A percentile compares a stretch with the other conserved stretches of the same genome.
phyloP scores from a whole-genome alignment of 768 basidiomycete species.

The Obba rivulosa region DNA sequence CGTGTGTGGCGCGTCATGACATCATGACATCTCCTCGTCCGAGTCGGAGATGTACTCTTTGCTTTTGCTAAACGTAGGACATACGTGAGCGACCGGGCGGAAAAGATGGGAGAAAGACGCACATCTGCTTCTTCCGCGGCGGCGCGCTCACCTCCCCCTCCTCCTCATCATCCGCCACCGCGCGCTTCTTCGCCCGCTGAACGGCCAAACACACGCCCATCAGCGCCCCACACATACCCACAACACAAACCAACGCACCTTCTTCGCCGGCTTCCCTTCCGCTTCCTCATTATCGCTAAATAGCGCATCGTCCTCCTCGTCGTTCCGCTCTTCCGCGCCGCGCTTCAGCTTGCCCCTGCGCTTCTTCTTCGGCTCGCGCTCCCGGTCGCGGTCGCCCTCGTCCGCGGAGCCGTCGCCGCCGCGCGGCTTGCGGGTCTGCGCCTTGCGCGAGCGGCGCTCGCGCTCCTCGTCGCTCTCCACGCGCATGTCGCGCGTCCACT shows the following conservation, averaged over 20 bases:
- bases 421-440: slow-evolving; percentile 46
- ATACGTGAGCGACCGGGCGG: slow-evolving; percentile 2
- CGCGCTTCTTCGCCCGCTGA: slow-evolving; percentile 63
- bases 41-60: slow-evolving; percentile 85
- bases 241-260: slow-evolving; percentile 48
- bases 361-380: slow-evolving; percentile 65
- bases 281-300: slow-evolving; percentile 71
- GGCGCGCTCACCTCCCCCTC: slow-evolving; percentile 53
- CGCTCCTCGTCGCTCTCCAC: slow-evolving; percentile 76
- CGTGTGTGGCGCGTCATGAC: too few species aligned
- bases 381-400: slow-evolving; percentile 27
- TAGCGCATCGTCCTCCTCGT: slow-evolving; percentile 57
- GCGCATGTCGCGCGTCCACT: slow-evolving; percentile 67
- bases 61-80: too few species aligned
- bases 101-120: slow-evolving; percentile 23
- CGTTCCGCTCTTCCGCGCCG: slow-evolving; percentile 38
- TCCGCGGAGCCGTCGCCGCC: slow-evolving; percentile 45
- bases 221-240: not conserved
- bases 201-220: not conserved
- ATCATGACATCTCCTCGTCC: slow-evolving; percentile 74
- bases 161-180: slow-evolving; percentile 74
- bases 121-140: slow-evolving; percentile 79
- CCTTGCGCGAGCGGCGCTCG: slow-evolving; percentile 45
- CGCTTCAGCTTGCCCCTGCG: slow-evolving; percentile 59
- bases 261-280: slow-evolving; percentile 56